Base-by-base conservation (phyloP, 2,329 filamentous ascomycete genomes). In the Diaporthe vexans region DNA sequence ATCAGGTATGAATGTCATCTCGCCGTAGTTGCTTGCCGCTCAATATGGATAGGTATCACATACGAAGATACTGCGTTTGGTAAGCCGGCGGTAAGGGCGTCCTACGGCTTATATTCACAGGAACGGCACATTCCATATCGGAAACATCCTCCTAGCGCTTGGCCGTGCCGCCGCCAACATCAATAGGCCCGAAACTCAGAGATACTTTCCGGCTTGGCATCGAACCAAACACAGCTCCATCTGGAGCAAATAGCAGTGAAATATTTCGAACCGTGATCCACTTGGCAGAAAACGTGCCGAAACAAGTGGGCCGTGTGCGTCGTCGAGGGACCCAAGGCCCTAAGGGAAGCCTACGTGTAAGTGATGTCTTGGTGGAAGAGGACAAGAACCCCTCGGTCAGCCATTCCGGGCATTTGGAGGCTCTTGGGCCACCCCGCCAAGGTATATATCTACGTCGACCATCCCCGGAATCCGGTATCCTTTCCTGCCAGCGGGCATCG, bases 131-230 rank as follows among this genome's bases (percentile, higher is more conserved):
- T 35, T 37, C 61, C 46, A 52, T 67, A 67, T 67, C 29, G 21
- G 61, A 67, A 67, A 67, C 61, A 52, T 35, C 8, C 37, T 46
- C 37, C 58, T 63, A 29, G 58, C 21, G 43, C 61, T 65, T 65
- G 61, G 61, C 46, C 29, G 29, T 52, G 61, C 61, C 46, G 61
- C 61, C 61, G 61, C 61, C 61, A 52, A 24, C 46, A 37, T 7
- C 24, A 67, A 37, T 52, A 67, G 29, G 61, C 46, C 46, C 61
- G 61, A 67, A 67, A 52, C 61, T 67, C 61, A 37, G 21, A 24
- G 61, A 67, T 24, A 52, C 61, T 33, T 52, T 67, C 61, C 61
- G 61, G 61, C 61, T 67, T 67, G 61, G 61, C 61, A 52, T 52
- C 61, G 61, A 37, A 52, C 29, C 46, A 67, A 37, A 24, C 40